Percentiles rank a stretch among this genome's conserved stretches.
Conservation (phyloP, 495 filamentous ascomycete genomes). For the Apiosordaria backusii region DNA sequence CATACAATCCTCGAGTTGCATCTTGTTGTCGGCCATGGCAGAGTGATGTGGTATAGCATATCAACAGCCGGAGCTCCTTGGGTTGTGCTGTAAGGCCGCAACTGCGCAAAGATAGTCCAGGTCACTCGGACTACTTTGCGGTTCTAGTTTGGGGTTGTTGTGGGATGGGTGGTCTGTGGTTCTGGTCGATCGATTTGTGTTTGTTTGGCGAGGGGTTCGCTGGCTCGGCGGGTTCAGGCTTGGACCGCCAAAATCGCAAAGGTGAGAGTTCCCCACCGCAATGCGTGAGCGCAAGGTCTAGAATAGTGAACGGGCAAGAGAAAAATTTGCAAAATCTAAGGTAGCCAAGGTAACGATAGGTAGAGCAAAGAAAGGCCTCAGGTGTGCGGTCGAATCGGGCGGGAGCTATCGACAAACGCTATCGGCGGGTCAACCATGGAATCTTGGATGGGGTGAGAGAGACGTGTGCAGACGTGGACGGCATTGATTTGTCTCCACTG, state of each 20-base stretch:
- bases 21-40: conserved; percentile 75
- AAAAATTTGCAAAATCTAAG: neutral
- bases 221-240: neutral
- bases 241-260: neutral
- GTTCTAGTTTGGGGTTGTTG: neutral
- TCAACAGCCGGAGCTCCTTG: conserved; percentile 13
- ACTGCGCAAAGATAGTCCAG: neutral
- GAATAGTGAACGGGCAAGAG: neutral
- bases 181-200: neutral
- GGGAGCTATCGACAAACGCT: conserved; percentile 8
- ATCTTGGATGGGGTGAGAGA: neutral
- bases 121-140: neutral
- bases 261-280: conserved; percentile 7
- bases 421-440: neutral
- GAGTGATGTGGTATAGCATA: conserved; percentile 28
- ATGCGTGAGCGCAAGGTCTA: neutral
- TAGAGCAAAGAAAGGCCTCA: neutral
- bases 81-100: conserved; percentile 1
- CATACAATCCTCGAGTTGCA: conserved; percentile 86
- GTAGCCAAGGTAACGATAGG: neutral
- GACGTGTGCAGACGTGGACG: conserved; percentile 30
- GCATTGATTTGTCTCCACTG: conserved; percentile 26
- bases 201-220: neutral
- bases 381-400: neutral
- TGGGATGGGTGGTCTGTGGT: neutral